Conservation (phyloP, 441 rosid genomes). For the Metrosideros polymorpha region DNA sequence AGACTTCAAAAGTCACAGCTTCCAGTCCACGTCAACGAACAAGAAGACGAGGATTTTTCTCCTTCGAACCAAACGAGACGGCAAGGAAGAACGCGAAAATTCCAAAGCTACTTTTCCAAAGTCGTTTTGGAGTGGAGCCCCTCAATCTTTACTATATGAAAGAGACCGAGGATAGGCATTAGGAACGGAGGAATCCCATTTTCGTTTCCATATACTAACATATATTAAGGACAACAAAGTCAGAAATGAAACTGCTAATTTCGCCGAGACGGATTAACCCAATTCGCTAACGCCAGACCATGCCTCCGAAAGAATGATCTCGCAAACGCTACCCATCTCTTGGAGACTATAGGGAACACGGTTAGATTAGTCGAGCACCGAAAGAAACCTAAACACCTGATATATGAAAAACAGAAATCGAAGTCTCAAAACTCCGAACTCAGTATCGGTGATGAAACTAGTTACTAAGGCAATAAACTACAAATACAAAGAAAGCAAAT, state of each 20-base stretch:
- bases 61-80: background rate
- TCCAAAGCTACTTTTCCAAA: background rate
- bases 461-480: background rate
- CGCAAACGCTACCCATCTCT: background rate
- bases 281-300: background rate
- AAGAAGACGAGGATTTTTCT: background rate
- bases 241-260: background rate
- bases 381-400: background rate
- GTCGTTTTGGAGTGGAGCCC: background rate
- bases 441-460: background rate
- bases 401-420: background rate
- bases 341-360: background rate
- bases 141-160: no score
- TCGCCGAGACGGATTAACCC: background rate
- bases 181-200: background rate
- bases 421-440: background rate
- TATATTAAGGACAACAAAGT: background rate
- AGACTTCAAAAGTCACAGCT: background rate
- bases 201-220: background rate
- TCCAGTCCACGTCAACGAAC: background rate
- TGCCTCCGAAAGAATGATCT: background rate
- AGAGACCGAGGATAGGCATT: background rate
- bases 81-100: background rate
- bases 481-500: background rate
- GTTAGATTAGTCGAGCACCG: background rate